Conservation (phyloP, 2,329 filamentous ascomycete species). For the Cercospora zeina region DNA sequence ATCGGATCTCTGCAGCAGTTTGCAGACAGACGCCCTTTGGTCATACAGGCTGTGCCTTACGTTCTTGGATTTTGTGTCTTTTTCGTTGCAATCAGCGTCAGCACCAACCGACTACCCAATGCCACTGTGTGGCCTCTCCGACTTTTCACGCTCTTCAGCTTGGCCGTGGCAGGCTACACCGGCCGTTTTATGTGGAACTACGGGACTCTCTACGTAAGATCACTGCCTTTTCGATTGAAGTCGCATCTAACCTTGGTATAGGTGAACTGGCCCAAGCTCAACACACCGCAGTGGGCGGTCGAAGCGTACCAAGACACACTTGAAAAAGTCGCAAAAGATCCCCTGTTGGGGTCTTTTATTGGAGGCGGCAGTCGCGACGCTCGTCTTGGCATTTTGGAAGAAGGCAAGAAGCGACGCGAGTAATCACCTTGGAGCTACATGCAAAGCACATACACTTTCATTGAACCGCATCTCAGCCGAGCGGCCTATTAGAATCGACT, state of each 20-base stretch:
- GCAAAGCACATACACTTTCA: neutral
- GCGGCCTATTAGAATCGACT: constrained; percentile 5
- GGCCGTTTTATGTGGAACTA: constrained; percentile 76
- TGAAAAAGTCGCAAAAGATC: constrained; percentile 76
- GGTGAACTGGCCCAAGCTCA: constrained; percentile 98
- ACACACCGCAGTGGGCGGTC: constrained; percentile 78
- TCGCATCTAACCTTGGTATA: constrained; percentile 42
- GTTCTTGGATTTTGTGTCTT: constrained; percentile 83
- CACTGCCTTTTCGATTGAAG: neutral
- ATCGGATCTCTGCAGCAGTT: constrained; percentile 75
- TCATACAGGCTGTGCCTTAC: constrained; percentile 93
- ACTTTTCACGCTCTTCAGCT: constrained; percentile 78
- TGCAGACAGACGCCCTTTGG: constrained; percentile 76
- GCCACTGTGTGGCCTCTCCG: constrained; percentile 78
- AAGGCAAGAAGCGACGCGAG: constrained; percentile 98
- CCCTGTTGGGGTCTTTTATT: constrained; percentile 74
- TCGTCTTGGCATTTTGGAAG: constrained; percentile 80
- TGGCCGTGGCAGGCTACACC: constrained; percentile 68
- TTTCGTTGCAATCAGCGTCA: constrained; percentile 72
- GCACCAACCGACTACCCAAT: constrained; percentile 70
- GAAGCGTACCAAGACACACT: constrained; percentile 90
- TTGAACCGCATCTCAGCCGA: constrained; percentile 1
- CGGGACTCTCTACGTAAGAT: constrained; percentile 90
- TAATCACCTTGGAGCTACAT: constrained; percentile 41
- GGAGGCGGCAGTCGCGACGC: constrained; percentile 72